phyloP scores from a whole-genome alignment of 108 stramenopile species.

The Skeletonema menzelii region DNA sequence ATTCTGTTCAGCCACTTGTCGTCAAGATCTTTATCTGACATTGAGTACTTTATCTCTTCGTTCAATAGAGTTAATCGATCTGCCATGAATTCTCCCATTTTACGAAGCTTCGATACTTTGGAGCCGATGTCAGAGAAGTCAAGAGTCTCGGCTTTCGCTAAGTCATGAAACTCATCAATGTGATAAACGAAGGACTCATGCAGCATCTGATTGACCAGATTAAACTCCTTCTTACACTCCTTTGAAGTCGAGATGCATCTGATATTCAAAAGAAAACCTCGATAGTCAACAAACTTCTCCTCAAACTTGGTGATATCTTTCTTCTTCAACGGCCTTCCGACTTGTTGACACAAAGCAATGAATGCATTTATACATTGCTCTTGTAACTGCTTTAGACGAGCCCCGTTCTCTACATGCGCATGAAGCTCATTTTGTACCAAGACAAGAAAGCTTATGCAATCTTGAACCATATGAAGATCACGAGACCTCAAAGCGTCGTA shows the following conservation, averaged over 20 bases:
- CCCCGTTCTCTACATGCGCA: slow-evolving; percentile 33
- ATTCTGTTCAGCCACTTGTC: slow-evolving; percentile 46
- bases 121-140: slow-evolving; percentile 38
- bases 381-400: slow-evolving; percentile 17
- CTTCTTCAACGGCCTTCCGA: slow-evolving; percentile 22
- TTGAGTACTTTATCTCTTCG: slow-evolving; percentile 29
- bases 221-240: slow-evolving; percentile 25
- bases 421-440: slow-evolving; percentile 22
- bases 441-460: slow-evolving; percentile 34
- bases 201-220: slow-evolving; percentile 49
- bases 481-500: slow-evolving; percentile 24
- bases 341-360: slow-evolving; percentile 33
- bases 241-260: slow-evolving; percentile 17
- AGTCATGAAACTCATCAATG: slow-evolving; percentile 11
- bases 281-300: slow-evolving; percentile 47
- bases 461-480: slow-evolving; percentile 36
- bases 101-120: slow-evolving; percentile 19
- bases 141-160: slow-evolving; percentile 7
- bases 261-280: slow-evolving; percentile 36
- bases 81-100: slow-evolving; percentile 46
- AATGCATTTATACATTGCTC: slow-evolving; percentile 14
- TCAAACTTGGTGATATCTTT: slow-evolving; percentile 39
- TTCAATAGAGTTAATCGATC: slow-evolving; percentile 46
- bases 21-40: background rate
- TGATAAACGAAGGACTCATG: slow-evolving; percentile 37